Conservation (phyloP, 495 filamentous ascomycete genomes). For the Venustampulla echinocandica region DNA sequence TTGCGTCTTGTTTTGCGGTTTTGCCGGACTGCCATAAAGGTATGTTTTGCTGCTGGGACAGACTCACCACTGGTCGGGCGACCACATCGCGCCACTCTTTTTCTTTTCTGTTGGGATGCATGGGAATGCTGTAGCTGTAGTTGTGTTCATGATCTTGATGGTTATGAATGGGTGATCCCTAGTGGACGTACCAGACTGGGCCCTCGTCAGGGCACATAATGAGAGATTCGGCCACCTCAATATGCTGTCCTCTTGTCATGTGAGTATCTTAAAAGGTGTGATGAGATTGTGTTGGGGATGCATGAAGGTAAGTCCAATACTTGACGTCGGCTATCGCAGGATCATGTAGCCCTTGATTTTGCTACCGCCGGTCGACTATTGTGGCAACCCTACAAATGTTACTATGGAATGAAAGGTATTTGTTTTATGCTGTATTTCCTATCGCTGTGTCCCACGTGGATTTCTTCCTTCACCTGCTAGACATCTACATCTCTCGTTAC, state of each 20-base stretch:
- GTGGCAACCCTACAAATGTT: too few relatives aligned
- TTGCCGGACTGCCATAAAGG: constrained; percentile 1
- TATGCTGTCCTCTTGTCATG: background rate
- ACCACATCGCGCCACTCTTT: constrained; percentile 21
- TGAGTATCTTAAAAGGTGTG: too few relatives aligned
- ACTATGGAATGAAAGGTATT: too few relatives aligned
- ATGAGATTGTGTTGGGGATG: too few relatives aligned
- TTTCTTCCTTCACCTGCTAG: too few relatives aligned
- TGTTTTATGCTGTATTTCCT: too few relatives aligned
- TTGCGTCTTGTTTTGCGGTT: constrained; percentile 10
- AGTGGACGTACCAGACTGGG: constrained; percentile 20
- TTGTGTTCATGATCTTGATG: constrained; percentile 24
- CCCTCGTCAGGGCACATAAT: constrained; percentile 22
- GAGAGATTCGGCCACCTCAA: constrained; percentile 29
- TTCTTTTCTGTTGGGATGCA: constrained; percentile 25
- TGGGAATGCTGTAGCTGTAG: constrained; percentile 23
- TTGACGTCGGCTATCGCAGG: too few relatives aligned
- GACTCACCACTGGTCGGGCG: constrained; percentile 20
- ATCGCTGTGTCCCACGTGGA: too few relatives aligned
- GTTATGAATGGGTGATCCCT: constrained; percentile 18
- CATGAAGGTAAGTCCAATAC: too few relatives aligned
- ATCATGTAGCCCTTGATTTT: too few relatives aligned
- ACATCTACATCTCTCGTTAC: too few relatives aligned
- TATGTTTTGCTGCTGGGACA: background rate
- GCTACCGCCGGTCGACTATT: too few relatives aligned